Evolutionary conservation across 352 stramenopile species (phyloP).

Genomic region (Lagenidium sp.): DNA sequence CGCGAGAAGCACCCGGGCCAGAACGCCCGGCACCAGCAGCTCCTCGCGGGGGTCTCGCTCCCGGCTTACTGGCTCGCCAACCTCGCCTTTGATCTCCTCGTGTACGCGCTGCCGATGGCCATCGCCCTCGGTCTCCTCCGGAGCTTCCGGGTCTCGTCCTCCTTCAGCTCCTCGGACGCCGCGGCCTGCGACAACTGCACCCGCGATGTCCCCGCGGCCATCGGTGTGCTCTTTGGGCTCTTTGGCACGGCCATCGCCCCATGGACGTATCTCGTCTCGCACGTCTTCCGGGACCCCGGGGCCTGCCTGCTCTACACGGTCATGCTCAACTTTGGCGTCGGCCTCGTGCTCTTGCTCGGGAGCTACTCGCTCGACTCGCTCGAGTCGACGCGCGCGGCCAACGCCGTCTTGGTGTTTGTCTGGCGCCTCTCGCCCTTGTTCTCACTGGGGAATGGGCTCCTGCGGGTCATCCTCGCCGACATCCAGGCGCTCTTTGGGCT

Average conservation of each 20-base stretch:
- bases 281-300: constrained; percentile 42
- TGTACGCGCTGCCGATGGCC: constrained; percentile 84
- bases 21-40: constrained; percentile 96
- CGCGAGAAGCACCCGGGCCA: constrained; percentile 88
- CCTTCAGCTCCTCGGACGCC: constrained; percentile 20
- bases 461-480: constrained; percentile 42
- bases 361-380: constrained; percentile 47
- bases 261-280: constrained; percentile 59
- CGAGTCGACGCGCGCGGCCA: constrained; percentile 27
- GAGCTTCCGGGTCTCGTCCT: constrained; percentile 41
- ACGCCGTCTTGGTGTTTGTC: constrained; percentile 40
- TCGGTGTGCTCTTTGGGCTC: constrained; percentile 44
- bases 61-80: constrained; percentile 95
- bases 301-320: constrained; percentile 51
- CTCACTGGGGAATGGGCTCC: constrained; percentile 42
- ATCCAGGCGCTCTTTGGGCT: constrained; percentile 46
- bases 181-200: constrained; percentile 25
- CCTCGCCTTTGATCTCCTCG: constrained; percentile 87
- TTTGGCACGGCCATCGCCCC: constrained; percentile 51
- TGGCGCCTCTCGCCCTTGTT: constrained; percentile 69
- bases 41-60: constrained; percentile 91
- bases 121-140: constrained; percentile 37
- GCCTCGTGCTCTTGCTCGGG: constrained; percentile 44
- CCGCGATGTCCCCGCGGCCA: constrained; percentile 28
- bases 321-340: constrained; percentile 65